Percentiles rank a stretch among this genome's conserved stretches.
phyloP scores from a whole-genome alignment of 345 rosid genomes.

The Anastatica hierochuntica region DNA sequence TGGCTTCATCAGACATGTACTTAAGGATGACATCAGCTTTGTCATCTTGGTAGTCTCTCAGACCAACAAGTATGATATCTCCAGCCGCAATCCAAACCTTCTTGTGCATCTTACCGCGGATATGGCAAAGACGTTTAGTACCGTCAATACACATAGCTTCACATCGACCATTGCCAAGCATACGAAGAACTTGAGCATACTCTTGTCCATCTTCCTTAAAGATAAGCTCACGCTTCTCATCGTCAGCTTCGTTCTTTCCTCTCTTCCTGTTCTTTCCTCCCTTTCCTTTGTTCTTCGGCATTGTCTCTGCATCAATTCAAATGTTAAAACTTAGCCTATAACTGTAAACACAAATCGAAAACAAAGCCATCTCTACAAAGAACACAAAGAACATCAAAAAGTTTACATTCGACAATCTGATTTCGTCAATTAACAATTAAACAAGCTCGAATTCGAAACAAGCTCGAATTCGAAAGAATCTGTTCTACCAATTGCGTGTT shows the following conservation, averaged over 20 bases:
- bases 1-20: slow-evolving; percentile 74
- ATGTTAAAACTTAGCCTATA: neutral
- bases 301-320: slow-evolving; percentile 20
- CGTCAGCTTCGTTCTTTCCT: slow-evolving; percentile 75
- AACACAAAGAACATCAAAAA: neutral
- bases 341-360: neutral
- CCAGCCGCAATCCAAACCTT: slow-evolving; percentile 84
- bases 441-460: neutral
- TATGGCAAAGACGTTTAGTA: slow-evolving; percentile 59
- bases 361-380: neutral
- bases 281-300: slow-evolving; percentile 84
- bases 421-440: no score
- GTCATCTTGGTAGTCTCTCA: slow-evolving; percentile 78
- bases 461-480: neutral
- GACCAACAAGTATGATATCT: slow-evolving; percentile 64
- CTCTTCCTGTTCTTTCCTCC: slow-evolving; percentile 88
- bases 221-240: slow-evolving; percentile 65
- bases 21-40: slow-evolving; percentile 76
- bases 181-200: slow-evolving; percentile 59
- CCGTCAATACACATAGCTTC: slow-evolving; percentile 66
- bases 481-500: neutral
- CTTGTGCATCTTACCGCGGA: slow-evolving; percentile 79
- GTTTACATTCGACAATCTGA: no score
- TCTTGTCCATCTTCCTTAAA: slow-evolving; percentile 75
- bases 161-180: slow-evolving; percentile 70